Evolutionary conservation across 2,329 filamentous ascomycete species (phyloP).

Genomic region (Pestalotiopsis sp.): DNA sequence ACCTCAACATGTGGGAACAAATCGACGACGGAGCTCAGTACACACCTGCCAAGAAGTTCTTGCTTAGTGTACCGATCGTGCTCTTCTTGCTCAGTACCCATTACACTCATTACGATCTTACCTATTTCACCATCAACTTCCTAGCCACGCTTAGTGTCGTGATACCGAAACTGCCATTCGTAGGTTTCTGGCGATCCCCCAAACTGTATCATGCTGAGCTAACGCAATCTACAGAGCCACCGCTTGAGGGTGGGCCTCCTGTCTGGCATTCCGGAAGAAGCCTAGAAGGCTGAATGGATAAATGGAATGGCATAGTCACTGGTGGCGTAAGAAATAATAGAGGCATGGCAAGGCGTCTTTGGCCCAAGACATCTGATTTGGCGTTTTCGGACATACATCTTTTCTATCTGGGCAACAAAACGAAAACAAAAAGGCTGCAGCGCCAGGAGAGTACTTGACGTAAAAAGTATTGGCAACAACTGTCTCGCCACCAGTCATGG

Average conservation of each 20-base stretch:
- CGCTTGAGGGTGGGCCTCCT: constrained; percentile 78
- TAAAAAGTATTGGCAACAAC: constrained; percentile 8
- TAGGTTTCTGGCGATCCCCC: constrained; percentile 52
- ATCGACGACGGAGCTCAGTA: constrained; percentile 99
- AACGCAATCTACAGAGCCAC: constrained; percentile 61
- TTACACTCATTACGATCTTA: constrained; percentile 97
- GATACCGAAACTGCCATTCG: constrained; percentile 93
- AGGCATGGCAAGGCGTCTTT: constrained; percentile 12
- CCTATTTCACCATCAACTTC: constrained; percentile 97
- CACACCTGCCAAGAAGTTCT: constrained; percentile 97
- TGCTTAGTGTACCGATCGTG: constrained; percentile 90
- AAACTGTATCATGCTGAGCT: neutral
- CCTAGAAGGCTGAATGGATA: neutral
- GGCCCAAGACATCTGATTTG: constrained; percentile 20
- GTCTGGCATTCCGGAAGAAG: constrained; percentile 68
- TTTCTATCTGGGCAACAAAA: constrained; percentile 1
- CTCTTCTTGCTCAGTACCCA: constrained; percentile 97
- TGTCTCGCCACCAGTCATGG: neutral
- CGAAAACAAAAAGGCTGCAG: constrained; percentile 2
- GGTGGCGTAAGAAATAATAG: constrained; percentile 23
- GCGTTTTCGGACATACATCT: constrained; percentile 17
- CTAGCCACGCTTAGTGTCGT: constrained; percentile 89
- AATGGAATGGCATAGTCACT: neutral
- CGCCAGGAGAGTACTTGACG: neutral
- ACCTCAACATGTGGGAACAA: constrained; percentile 99